These are phyloP conservation scores for Harringtonia aguacate DNA, from an alignment of 2,329 filamentous ascomycete species.

Conservation along the genomic window DNA sequence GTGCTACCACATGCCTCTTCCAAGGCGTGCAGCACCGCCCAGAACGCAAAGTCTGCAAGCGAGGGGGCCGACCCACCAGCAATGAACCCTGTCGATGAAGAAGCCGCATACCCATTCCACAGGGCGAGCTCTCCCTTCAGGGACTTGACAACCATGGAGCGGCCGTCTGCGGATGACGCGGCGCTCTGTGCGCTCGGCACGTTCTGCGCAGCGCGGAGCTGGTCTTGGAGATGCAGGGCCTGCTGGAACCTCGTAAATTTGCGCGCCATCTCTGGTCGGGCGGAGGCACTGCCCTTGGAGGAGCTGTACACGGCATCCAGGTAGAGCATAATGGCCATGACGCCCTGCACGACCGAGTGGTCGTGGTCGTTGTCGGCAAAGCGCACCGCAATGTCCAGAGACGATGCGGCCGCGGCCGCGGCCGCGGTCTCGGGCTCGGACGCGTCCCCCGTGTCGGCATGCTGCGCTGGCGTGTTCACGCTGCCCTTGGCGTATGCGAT, in stretches of 20 bases:
- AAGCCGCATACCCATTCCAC: slow-evolving; percentile 29
- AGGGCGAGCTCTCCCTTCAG: slow-evolving; percentile 22
- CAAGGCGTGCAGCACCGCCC: slow-evolving; percentile 42
- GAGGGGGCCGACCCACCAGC: slow-evolving; percentile 26
- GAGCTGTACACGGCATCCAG: slow-evolving; percentile 42
- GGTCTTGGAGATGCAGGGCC: slow-evolving; percentile 25
- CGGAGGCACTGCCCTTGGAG: slow-evolving; percentile 13
- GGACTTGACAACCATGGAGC: slow-evolving; percentile 1
- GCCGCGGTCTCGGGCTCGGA: not conserved
- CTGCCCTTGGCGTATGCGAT: slow-evolving; percentile 36
- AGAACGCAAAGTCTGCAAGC: slow-evolving; percentile 45
- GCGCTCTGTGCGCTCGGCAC: too few relatives aligned
- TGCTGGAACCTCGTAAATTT: slow-evolving; percentile 31
- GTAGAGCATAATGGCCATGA: slow-evolving; percentile 46
- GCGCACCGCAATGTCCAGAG: slow-evolving; percentile 23
- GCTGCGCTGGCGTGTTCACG: slow-evolving; percentile 18
- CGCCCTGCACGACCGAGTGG: slow-evolving; percentile 36
- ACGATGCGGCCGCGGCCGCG: slow-evolving; percentile 9
- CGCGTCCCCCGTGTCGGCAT: slow-evolving; percentile 9
- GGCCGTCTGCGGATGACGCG: not conserved
- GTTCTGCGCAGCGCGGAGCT: slow-evolving; percentile 18
- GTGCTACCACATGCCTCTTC: slow-evolving; percentile 21
- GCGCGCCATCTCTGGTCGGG: slow-evolving; percentile 20
- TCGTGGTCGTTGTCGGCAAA: slow-evolving; percentile 44
- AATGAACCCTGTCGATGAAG: slow-evolving; percentile 26